Evolutionary conservation across 2,329 filamentous ascomycete species (phyloP), one percentile per base, ranked within the genome.

Genomic region (Fusarium marasasianum): DNA sequence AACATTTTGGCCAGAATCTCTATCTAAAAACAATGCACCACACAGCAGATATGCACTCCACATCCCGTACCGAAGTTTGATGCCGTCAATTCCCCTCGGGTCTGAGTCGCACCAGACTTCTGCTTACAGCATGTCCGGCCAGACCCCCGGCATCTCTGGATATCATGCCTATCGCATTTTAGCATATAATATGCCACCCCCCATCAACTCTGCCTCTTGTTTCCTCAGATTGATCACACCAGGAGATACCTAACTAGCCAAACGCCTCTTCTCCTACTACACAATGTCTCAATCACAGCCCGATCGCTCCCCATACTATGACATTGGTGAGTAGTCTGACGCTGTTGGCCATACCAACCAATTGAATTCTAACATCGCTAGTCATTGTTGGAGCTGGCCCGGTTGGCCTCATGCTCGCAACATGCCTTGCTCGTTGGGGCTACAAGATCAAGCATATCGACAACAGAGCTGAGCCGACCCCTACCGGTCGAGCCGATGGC

Each of bases 361-460:
- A 26, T 55, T 31, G 72, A 66, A 71, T 56, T 72, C 75, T 80
- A 59, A 82, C 72, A 26, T 60, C 29, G 8, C 50, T 66, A 90
- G 94, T 98, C 76, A 95, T 98, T 75, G 88, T 98, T 63, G 95
- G 95, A 73, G 95, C 95, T 63, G 95, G 95, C 22, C 95, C 95
- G 8, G 94, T 95, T 45, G 95, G 95, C 63, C 89, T 98, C 66
- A 91, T 97, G 84, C 88, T 98, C 31, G 96, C 94, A 14, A 95
- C 95, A 37, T 96, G 93, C 80, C 89, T 98, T 71, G 93, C 94
- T 69, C 89, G 95, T 85, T 98, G 95, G 94, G 95, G 95, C 26
- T 98, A 98, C 87, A 94, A 91, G 82, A 94, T 98, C 83, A 97
- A 96, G 86, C 94, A 98, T 84, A 94, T 98, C 80, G 95, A 98